These are phyloP conservation scores for Plasmodium relictum DNA, from an alignment of 169 alveolate species.

Conservation along the genomic window DNA sequence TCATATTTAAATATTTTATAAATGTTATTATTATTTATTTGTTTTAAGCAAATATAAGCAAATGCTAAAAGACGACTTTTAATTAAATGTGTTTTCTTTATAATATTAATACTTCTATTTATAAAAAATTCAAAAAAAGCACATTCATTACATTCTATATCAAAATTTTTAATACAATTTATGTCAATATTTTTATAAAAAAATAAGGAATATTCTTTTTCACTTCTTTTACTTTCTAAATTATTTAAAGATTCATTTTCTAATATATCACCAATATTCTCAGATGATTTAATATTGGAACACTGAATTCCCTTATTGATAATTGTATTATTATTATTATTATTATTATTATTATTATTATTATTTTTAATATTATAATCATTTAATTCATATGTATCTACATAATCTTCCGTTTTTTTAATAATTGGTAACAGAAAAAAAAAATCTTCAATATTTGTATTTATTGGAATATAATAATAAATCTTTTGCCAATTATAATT, in stretches of 20 bases:
- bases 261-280: background rate
- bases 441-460: slow-evolving; percentile 35
- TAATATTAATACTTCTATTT: slow-evolving; percentile 32
- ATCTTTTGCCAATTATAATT: slow-evolving; percentile 53
- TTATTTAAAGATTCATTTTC: background rate
- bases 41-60: slow-evolving; percentile 33
- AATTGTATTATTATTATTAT: background rate
- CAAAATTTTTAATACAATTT: background rate
- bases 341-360: background rate
- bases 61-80: slow-evolving; percentile 56
- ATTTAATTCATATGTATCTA: background rate
- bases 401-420: background rate
- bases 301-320: background rate
- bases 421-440: slow-evolving; percentile 38
- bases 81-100: slow-evolving; percentile 57
- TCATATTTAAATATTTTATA: slow-evolving; percentile 40
- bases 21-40: slow-evolving; percentile 33
- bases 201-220: background rate
- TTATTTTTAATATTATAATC: background rate
- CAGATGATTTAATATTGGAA: background rate
- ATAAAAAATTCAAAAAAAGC: slow-evolving; percentile 51
- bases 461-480: slow-evolving; percentile 46
- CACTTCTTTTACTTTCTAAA: background rate
- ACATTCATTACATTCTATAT: slow-evolving; percentile 24
- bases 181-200: background rate